Evolutionary conservation across 345 rosid genomes (phyloP).

Genomic region (Arabidopsis arenosa): DNA sequence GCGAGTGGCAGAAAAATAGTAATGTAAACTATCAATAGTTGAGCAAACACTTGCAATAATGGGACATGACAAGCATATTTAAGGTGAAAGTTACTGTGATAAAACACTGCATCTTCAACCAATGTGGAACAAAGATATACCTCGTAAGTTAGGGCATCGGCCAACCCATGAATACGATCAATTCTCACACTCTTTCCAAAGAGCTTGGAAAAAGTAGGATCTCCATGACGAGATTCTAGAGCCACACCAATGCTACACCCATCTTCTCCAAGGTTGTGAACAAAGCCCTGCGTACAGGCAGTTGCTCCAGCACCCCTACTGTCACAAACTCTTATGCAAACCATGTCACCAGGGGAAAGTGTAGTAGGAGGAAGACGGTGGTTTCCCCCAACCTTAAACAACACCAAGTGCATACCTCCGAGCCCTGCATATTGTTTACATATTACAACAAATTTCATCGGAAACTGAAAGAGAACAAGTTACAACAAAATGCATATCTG

Average conservation of each 20-base stretch:
- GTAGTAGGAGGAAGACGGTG: conserved; percentile 91
- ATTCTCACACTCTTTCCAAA: conserved; percentile 87
- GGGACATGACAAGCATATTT: neutral
- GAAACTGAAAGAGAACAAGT: conserved; percentile 4
- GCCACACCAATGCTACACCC: conserved; percentile 94
- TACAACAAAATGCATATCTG: neutral
- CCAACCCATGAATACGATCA: conserved; percentile 91
- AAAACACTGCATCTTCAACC: neutral
- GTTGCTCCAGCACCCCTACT: conserved; percentile 91
- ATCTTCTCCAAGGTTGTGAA: conserved; percentile 91
- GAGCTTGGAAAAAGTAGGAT: conserved; percentile 95
- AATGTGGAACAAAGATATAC: conserved; percentile 45
- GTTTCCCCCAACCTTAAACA: conserved; percentile 83
- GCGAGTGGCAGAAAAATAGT: neutral
- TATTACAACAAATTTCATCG: conserved; percentile 4
- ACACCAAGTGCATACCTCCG: conserved; percentile 93
- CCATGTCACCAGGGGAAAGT: conserved; percentile 98
- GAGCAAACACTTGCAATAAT: conserved; percentile 17
- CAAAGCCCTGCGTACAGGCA: conserved; percentile 89
- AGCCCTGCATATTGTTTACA: conserved; percentile 59
- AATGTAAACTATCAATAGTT: conserved; percentile 19
- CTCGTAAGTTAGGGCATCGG: conserved; percentile 95
- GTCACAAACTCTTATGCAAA: conserved; percentile 86
- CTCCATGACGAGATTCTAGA: conserved; percentile 95
- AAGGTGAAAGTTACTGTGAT: neutral